phyloP scores from a whole-genome alignment of 2,329 filamentous ascomycete genomes.

The Aspergillus spinulosporus region DNA sequence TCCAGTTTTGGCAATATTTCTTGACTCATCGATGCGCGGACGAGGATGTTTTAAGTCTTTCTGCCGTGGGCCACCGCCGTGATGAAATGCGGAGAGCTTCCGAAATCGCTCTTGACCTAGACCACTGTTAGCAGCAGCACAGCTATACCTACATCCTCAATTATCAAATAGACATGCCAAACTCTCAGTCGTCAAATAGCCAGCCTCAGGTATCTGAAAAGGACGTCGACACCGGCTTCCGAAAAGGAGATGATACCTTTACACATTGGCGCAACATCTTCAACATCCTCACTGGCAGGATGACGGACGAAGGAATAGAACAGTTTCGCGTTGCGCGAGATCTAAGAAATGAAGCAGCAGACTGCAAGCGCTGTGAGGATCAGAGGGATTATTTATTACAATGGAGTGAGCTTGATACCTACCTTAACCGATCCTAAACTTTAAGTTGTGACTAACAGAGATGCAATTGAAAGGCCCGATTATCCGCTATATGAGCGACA shows the following conservation, averaged over 20 bases:
- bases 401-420: conserved; percentile 55
- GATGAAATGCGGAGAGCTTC: conserved; percentile 27
- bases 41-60: conserved; percentile 23
- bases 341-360: conserved; percentile 69
- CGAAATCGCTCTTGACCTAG: conserved; percentile 16
- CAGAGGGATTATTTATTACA: conserved; percentile 80
- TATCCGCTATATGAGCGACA: conserved; percentile 81
- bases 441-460: conserved; percentile 8
- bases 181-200: conserved; percentile 26
- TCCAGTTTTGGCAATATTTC: neutral
- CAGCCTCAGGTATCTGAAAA: conserved; percentile 22
- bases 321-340: conserved; percentile 79
- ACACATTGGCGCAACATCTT: conserved; percentile 81
- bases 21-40: conserved; percentile 11
- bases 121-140: neutral
- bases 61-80: conserved; percentile 34
- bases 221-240: conserved; percentile 38
- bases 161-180: conserved; percentile 30
- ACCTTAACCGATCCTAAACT: neutral
- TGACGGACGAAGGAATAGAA: conserved; percentile 67
- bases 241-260: conserved; percentile 43
- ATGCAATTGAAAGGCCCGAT: conserved; percentile 59
- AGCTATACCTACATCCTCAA: neutral
- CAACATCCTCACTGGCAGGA: conserved; percentile 71
- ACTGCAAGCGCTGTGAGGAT: conserved; percentile 79